phyloP scores from a whole-genome alignment of 2,329 filamentous ascomycete species.

The Colletotrichum sp. region DNA sequence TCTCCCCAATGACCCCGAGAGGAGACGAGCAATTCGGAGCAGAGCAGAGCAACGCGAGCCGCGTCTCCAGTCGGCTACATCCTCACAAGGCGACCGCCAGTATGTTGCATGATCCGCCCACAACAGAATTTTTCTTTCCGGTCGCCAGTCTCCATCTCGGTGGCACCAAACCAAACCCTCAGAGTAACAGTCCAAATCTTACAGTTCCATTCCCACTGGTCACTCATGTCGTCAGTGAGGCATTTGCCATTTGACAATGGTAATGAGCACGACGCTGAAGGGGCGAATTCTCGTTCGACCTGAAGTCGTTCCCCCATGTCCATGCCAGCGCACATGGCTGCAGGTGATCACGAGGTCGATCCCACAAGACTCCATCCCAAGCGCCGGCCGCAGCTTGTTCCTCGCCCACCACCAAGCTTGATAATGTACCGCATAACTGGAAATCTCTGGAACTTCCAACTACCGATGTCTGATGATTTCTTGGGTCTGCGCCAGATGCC shows the following conservation, averaged over 20 bases:
- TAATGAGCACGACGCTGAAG: neutral
- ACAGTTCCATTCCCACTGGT: constrained; percentile 14
- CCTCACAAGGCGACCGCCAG: neutral
- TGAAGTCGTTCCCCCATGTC: neutral
- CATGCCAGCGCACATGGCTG: neutral
- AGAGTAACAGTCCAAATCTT: neutral
- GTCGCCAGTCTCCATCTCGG: neutral
- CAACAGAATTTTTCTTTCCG: neutral
- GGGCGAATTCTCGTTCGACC: neutral
- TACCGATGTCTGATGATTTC: neutral
- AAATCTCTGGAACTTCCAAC: neutral
- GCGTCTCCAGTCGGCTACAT: neutral
- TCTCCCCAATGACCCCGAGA: neutral
- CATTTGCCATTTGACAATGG: constrained; percentile 11
- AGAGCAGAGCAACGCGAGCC: neutral
- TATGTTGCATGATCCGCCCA: neutral
- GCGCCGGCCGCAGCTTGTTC: neutral
- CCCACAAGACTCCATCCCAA: neutral
- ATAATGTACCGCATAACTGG: neutral
- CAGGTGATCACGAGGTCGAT: constrained; percentile 13
- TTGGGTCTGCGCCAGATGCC: neutral
- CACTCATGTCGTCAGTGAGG: constrained; percentile 13
- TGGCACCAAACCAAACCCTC: neutral
- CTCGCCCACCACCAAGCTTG: neutral
- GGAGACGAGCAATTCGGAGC: neutral